phyloP scores from a whole-genome alignment of 768 basidiomycete genomes.

The Daedaleopsis nitida region DNA sequence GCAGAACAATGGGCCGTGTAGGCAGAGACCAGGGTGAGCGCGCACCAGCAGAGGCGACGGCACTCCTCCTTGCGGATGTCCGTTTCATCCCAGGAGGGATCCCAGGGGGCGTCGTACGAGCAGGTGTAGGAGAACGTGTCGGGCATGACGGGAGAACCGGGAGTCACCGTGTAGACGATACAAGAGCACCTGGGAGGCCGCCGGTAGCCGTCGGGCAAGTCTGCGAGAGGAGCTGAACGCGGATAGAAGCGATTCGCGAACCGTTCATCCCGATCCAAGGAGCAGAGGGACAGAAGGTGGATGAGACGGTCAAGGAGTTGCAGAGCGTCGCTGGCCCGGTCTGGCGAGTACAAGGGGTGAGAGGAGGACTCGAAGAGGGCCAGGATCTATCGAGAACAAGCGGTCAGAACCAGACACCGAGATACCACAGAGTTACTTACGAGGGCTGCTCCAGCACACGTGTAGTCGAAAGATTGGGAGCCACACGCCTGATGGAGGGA shows the following conservation, averaged over 20 bases:
- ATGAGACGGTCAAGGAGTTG: slow-evolving; percentile 67
- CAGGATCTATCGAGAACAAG: slow-evolving; percentile 50
- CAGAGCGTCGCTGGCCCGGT: slow-evolving; percentile 55
- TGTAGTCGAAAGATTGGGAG: slow-evolving; percentile 56
- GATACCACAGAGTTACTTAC: slow-evolving; percentile 38
- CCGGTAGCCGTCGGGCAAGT: slow-evolving; percentile 20
- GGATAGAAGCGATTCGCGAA: slow-evolving; percentile 19
- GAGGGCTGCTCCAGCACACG: slow-evolving; percentile 72
- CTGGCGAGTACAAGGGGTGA: slow-evolving; percentile 63
- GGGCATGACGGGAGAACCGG: slow-evolving; percentile 20
- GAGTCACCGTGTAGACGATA: slow-evolving; percentile 32
- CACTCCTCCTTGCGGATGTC: slow-evolving; percentile 70
- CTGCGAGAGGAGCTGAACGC: slow-evolving; percentile 23
- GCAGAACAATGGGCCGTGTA: slow-evolving; percentile 71
- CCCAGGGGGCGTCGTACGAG: slow-evolving; percentile 62
- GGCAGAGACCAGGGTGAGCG: slow-evolving; percentile 66
- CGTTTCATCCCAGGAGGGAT: slow-evolving; percentile 51
- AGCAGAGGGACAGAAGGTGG: slow-evolving; percentile 52
- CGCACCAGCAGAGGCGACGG: slow-evolving; percentile 76
- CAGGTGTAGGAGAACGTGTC: slow-evolving; percentile 45
- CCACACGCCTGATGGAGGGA: slow-evolving; percentile 54
- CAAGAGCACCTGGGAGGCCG: slow-evolving; percentile 47
- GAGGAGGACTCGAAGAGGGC: slow-evolving; percentile 78
- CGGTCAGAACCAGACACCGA: neutral
- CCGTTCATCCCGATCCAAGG: slow-evolving; percentile 57